These are phyloP conservation scores for Suillus clintonianus DNA, from an alignment of 768 basidiomycete genomes.

Conservation along the genomic window DNA sequence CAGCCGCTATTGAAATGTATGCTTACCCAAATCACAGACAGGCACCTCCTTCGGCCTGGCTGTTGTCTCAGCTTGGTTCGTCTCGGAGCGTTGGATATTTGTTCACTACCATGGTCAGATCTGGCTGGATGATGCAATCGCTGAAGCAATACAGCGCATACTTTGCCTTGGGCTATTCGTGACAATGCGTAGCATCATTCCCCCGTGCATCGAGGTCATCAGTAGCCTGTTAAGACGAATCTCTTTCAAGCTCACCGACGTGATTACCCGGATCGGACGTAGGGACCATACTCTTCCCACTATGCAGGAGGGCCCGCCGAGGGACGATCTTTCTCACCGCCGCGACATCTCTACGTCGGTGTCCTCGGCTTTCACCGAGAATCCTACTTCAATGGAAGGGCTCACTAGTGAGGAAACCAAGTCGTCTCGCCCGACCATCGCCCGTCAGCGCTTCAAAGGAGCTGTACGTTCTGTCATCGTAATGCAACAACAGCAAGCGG, in stretches of 20 bases:
- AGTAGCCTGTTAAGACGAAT: conserved; percentile 24
- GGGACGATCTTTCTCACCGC: not conserved
- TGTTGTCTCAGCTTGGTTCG: conserved; percentile 57
- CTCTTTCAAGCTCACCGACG: not conserved
- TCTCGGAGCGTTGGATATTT: conserved; percentile 52
- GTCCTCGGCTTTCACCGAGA: conserved; percentile 25
- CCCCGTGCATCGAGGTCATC: conserved; percentile 28
- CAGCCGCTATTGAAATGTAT: not conserved
- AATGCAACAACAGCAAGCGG: conserved; percentile 37
- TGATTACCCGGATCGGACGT: not conserved
- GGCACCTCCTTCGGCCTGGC: conserved; percentile 44
- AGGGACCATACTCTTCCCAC: not conserved
- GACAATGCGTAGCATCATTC: conserved; percentile 1
- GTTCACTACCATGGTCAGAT: conserved; percentile 48
- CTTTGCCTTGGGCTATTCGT: conserved; percentile 24
- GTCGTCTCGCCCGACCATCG: conserved; percentile 22
- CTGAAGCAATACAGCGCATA: conserved; percentile 26
- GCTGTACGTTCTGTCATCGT: conserved; percentile 50
- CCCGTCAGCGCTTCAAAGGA: conserved; percentile 40
- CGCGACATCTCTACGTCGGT: conserved; percentile 20
- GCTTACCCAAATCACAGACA: conserved; percentile 21
- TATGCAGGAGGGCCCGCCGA: not conserved
- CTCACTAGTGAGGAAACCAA: conserved; percentile 23
- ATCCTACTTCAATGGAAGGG: conserved; percentile 25
- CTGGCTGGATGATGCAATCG: conserved; percentile 51